Evolutionary conservation across 2,329 filamentous ascomycete species (phyloP).

Genomic region (Cladophialophora chaetospira): DNA sequence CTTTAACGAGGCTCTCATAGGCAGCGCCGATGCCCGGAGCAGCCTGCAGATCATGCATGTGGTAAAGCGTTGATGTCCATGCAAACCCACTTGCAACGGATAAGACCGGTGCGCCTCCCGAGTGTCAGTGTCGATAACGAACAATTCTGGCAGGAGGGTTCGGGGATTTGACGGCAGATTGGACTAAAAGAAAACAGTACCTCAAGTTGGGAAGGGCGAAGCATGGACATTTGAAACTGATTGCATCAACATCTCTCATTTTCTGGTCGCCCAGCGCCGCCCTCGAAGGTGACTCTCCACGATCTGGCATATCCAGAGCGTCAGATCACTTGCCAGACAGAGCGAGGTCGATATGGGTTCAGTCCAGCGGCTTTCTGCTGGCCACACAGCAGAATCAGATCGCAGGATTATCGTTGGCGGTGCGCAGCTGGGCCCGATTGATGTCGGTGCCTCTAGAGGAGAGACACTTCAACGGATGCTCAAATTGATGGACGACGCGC

Average conservation of each 20-base stretch:
- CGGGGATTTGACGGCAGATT: background rate
- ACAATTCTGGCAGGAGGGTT: background rate
- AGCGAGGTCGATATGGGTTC: slow-evolving; percentile 20
- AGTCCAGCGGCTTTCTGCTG: slow-evolving; percentile 7
- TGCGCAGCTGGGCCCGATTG: slow-evolving; percentile 56
- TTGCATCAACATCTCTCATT: background rate
- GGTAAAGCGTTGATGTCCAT: slow-evolving; percentile 10
- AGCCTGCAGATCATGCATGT: background rate
- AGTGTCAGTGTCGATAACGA: background rate
- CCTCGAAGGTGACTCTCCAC: background rate
- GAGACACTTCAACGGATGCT: slow-evolving; percentile 54
- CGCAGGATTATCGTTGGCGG: slow-evolving; percentile 53
- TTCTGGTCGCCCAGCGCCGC: too few species aligned
- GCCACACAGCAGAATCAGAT: slow-evolving; percentile 25
- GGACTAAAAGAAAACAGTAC: background rate
- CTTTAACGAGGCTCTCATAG: background rate
- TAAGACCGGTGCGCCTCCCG: background rate
- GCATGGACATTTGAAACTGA: background rate
- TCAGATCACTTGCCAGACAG: too few species aligned
- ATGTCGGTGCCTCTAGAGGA: slow-evolving; percentile 45
- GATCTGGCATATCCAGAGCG: background rate
- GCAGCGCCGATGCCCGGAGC: slow-evolving; percentile 8
- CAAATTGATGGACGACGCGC: slow-evolving; percentile 51
- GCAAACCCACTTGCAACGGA: background rate
- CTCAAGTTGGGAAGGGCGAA: background rate